Evolutionary conservation across 1,284 basidiomycete species (phyloP).

Genomic region (Amylostereum chailletii): DNA sequence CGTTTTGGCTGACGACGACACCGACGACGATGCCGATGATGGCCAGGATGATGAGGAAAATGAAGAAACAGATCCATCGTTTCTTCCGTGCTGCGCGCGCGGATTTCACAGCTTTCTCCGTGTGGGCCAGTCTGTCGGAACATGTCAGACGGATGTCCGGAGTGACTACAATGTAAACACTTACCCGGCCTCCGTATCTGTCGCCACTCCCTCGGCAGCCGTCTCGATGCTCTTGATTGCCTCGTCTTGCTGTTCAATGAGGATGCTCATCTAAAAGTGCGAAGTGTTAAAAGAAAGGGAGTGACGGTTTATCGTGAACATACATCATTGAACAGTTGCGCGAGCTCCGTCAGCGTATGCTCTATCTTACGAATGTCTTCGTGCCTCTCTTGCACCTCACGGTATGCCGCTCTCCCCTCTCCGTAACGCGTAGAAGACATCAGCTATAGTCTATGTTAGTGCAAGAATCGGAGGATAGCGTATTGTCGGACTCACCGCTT

Average conservation of each 20-base stretch:
- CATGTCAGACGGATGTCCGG: slow-evolving; percentile 3
- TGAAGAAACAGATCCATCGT: slow-evolving; percentile 74
- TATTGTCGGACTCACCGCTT: slow-evolving; percentile 55
- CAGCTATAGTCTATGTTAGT: slow-evolving; percentile 28
- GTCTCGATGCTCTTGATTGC: slow-evolving; percentile 57
- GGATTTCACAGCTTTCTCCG: slow-evolving; percentile 64
- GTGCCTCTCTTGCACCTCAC: slow-evolving; percentile 88
- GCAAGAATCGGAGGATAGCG: neutral
- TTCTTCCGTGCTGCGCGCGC: slow-evolving; percentile 68
- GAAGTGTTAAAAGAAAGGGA: neutral
- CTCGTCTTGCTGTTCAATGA: slow-evolving; percentile 77
- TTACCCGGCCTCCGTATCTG: slow-evolving; percentile 65
- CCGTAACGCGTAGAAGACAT: slow-evolving; percentile 75
- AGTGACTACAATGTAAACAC: slow-evolving; percentile 14
- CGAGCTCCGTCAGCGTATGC: slow-evolving; percentile 79
- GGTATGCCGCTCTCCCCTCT: slow-evolving; percentile 76
- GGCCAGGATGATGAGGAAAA: slow-evolving; percentile 39
- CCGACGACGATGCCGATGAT: slow-evolving; percentile 46
- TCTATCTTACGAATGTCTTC: slow-evolving; percentile 86
- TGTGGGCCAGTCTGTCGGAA: slow-evolving; percentile 45
- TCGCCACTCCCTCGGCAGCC: slow-evolving; percentile 53
- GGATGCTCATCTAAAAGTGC: slow-evolving; percentile 56
- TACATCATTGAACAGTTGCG: slow-evolving; percentile 81
- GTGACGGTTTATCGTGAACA: slow-evolving; percentile 6
- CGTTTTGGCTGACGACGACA: slow-evolving; percentile 28